Percentiles rank a stretch among this genome's conserved stretches.
Evolutionary conservation across 345 rosid species (phyloP).

Genomic region (Clarkia xantiana): DNA sequence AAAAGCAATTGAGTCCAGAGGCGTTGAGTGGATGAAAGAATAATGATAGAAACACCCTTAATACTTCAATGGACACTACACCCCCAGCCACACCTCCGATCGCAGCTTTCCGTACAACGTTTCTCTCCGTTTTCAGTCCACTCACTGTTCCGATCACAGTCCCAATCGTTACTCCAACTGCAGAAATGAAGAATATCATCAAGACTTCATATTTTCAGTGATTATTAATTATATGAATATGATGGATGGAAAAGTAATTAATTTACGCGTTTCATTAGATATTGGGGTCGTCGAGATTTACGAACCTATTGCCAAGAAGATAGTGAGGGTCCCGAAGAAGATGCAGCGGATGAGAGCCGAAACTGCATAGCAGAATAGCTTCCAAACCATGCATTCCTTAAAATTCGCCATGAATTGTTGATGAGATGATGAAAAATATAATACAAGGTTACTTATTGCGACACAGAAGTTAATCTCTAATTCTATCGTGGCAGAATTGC

Average conservation of each 20-base stretch:
- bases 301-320: slow-evolving; percentile 19
- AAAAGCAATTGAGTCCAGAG: slow-evolving; percentile 1
- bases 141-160: slow-evolving; percentile 13
- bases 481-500: no score
- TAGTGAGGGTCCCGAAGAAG: slow-evolving; percentile 8
- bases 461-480: no score
- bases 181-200: background rate
- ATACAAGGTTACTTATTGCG: no score
- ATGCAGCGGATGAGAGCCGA: slow-evolving; percentile 8
- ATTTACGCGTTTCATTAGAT: no score
- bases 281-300: no score
- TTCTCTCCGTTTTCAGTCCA: slow-evolving; percentile 14
- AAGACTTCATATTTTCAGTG: no score
- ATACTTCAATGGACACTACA: slow-evolving; percentile 8
- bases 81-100: slow-evolving; percentile 20
- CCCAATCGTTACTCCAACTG: slow-evolving; percentile 19
- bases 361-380: slow-evolving; percentile 8
- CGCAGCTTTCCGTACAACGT: slow-evolving; percentile 14
- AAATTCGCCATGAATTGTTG: no score
- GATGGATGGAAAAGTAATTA: no score
- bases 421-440: no score
- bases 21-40: slow-evolving; percentile 10
- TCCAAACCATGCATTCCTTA: background rate
- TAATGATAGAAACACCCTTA: slow-evolving; percentile 5
- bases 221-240: background rate